Conservation (phyloP, 257 asterid species). For the Misopates orontium region DNA sequence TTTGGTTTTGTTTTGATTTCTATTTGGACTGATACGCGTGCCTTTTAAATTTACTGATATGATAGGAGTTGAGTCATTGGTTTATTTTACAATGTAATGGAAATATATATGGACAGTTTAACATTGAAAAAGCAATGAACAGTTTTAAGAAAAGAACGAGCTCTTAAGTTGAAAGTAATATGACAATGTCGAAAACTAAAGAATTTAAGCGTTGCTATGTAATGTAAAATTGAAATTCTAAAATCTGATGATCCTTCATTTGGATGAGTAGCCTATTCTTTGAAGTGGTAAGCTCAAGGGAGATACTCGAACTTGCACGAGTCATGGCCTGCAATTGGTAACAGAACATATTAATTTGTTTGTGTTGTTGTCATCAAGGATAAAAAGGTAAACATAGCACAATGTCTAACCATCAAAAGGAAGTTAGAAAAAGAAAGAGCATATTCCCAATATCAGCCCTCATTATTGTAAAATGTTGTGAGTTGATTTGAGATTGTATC, state of each 20-base stretch:
- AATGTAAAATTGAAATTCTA: too few relatives aligned
- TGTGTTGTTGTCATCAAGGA: background rate
- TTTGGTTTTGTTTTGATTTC: slow-evolving; percentile 39
- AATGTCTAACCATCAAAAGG: background rate
- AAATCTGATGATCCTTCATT: background rate
- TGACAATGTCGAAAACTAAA: too few relatives aligned
- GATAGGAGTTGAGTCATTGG: slow-evolving; percentile 9
- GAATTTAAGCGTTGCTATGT: too few relatives aligned
- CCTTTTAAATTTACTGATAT: slow-evolving; percentile 14
- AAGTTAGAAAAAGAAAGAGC: too few relatives aligned
- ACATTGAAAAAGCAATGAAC: too few relatives aligned
- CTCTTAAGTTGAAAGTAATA: too few relatives aligned
- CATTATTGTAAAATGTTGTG: too few relatives aligned
- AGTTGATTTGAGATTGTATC: too few relatives aligned
- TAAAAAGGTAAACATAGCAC: background rate
- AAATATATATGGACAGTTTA: too few relatives aligned
- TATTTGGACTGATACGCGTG: slow-evolving; percentile 14
- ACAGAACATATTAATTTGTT: background rate
- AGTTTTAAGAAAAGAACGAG: too few relatives aligned
- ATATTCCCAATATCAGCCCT: too few relatives aligned
- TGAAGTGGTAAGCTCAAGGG: slow-evolving; percentile 32
- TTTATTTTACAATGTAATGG: slow-evolving; percentile 14
- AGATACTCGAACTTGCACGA: slow-evolving; percentile 57
- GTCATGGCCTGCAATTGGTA: slow-evolving; percentile 51
- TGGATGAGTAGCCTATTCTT: background rate